Base-by-base conservation (phyloP, 1,284 basidiomycete genomes). In the Fomitiporia mediterranea region DNA sequence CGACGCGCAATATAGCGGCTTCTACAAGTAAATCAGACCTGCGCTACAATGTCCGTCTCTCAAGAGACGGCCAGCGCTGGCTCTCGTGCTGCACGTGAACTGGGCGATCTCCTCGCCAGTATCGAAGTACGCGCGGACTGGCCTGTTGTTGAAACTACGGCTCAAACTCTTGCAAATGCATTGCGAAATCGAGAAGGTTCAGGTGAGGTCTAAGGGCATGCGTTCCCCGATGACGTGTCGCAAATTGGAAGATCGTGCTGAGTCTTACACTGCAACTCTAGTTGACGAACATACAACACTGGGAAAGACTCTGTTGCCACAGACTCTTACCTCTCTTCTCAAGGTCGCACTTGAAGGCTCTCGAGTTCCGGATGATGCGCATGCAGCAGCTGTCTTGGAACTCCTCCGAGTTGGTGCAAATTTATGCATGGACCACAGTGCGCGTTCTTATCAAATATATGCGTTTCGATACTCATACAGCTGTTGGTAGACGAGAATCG, bases 371-470 rank as follows among this genome's bases (percentile, higher is more conserved):
- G 68, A 68, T 43, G 68, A 74, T 25, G 58, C 68, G 19, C 76
- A 74, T 59, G 73, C 79, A 49, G 63, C 76, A 6, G 76, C 77
- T 21, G 72, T 84, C 11, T 79, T 80, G 58, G 86, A 91, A 66
- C 70, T 90, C 27, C 75, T 92, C 51, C 78, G 89, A 55, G 81
- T 90, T 17, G 81, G 81, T 19, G 89, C 89, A 15, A 91, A 91
- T 69, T 69, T 91, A 8, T 90, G 86, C 68, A 83, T 89, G 71
- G 87, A 91, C 64, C 86, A 91, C 63, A 83, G 90, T 83, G 63
- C 64, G 78, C 64, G 32, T 2, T 19, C 6, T 39, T 47, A 55
- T 37, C 15, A 40, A 35, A 21, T 28, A 47, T 19, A 25, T 44
- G 49, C 42, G 39, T 17, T 47, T 28, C 42, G 42, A 51, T 43